phyloP scores from a whole-genome alignment of 2,329 filamentous ascomycete species.

The Hypoxylon sp. region DNA sequence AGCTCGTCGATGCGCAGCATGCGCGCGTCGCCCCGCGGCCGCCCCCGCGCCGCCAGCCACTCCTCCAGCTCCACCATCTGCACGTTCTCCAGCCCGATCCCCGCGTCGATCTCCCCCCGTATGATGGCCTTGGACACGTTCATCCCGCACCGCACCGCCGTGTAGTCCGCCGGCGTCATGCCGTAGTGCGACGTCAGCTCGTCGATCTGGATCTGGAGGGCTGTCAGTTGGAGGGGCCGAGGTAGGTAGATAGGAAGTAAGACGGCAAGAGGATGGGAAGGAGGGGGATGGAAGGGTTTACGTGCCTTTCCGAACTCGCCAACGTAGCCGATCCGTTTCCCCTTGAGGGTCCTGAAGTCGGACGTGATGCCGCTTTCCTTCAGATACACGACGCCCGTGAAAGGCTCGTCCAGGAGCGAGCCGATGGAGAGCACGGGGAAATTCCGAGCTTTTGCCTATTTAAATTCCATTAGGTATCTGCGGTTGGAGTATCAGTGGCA shows the following conservation, averaged over 20 bases:
- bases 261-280: too few relatives aligned
- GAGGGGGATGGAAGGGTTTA: neutral
- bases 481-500: too few relatives aligned
- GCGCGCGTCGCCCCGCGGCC: conserved; percentile 72
- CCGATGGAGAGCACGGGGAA: conserved; percentile 78
- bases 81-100: conserved; percentile 80
- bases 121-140: conserved; percentile 82
- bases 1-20: conserved; percentile 85
- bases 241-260: too few relatives aligned
- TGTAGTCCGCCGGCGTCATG: conserved; percentile 77
- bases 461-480: conserved; percentile 11
- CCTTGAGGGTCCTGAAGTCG: conserved; percentile 77
- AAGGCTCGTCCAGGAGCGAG: conserved; percentile 79
- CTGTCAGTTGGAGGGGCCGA: conserved; percentile 4
- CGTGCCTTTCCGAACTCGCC: conserved; percentile 75
- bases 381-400: conserved; percentile 80
- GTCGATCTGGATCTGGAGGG: conserved; percentile 73
- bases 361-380: conserved; percentile 76
- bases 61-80: conserved; percentile 85
- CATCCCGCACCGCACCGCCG: conserved; percentile 80
- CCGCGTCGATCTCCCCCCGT: conserved; percentile 74
- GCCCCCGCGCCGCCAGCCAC: conserved; percentile 71
- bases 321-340: conserved; percentile 80
- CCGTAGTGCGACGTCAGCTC: conserved; percentile 81
- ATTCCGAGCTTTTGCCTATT: conserved; percentile 74